Conservation (phyloP, 2,329 filamentous ascomycete genomes). For the Cordyceps militaris region DNA sequence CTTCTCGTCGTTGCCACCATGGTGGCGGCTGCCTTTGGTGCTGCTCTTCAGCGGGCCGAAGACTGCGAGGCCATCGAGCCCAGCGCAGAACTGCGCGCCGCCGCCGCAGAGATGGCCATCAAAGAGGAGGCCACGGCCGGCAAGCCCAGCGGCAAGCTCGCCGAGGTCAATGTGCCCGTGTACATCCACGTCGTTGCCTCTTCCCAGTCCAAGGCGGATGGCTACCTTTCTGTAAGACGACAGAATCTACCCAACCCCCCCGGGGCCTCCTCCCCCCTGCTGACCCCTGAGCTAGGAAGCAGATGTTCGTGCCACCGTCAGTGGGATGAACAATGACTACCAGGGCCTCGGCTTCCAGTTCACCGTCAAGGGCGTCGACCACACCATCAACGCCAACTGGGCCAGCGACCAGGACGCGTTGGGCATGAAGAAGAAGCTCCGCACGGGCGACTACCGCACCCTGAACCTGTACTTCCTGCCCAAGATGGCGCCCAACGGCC, state of each 20-base stretch:
- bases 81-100: background rate
- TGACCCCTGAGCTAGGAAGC: background rate
- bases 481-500: conserved; percentile 23
- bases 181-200: conserved; percentile 7
- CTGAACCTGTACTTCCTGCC: conserved; percentile 29
- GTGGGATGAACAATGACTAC: background rate
- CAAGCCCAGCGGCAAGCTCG: background rate
- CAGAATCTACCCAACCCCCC: too few relatives aligned
- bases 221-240: conserved; percentile 7
- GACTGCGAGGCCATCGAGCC: conserved; percentile 1
- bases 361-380: conserved; percentile 34
- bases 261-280: background rate
- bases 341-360: conserved; percentile 24
- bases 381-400: conserved; percentile 42
- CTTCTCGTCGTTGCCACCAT: conserved; percentile 2
- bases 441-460: conserved; percentile 36
- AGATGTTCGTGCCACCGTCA: background rate
- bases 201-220: background rate
- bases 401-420: conserved; percentile 32
- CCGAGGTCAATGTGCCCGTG: background rate
- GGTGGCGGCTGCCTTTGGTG: background rate
- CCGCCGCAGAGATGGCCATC: background rate
- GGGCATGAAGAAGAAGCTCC: conserved; percentile 39
- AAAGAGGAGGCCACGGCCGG: background rate
- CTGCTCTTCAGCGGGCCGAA: background rate